Evolutionary conservation across 192 early-diverging fungal species (phyloP), one percentile per base, ranked within the genome.

Genomic region (Mortierella alpina): DNA sequence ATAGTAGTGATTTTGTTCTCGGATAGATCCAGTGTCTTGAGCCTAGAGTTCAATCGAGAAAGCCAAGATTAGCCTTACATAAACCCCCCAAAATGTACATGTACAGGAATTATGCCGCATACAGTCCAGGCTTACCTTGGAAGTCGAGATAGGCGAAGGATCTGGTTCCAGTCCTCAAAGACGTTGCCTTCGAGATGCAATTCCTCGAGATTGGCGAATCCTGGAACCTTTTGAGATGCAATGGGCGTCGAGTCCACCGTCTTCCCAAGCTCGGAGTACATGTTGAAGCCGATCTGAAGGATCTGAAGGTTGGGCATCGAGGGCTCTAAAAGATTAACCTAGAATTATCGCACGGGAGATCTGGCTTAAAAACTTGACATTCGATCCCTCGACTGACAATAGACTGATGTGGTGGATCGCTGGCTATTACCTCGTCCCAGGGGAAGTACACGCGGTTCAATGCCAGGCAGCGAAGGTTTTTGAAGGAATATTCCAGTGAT

Each of bases 271-370:
- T 70, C 66, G 13, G 55, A 59, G 39, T 82, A 72, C 18, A 66
- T 46, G 23, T 91, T 91, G 46, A 74, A 84, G 1, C 87, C 86
- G 13, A 91, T 52, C 75, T 89, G 86, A 1, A 91, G 58, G 50
- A 89, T 82, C 53, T 85, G 76, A 3, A 91, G 54, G 41, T 80
- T 83, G 9, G 74, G 73, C 45, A 91, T 42, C 42, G 75, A 71
- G 13, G 82, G 77, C 20, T 86, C 82, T 13, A 91, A 45, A 23
- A 85, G 22, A 40, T 71, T 69, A n/a, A 85, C 17, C 82, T 84
- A 52, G 20, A 18, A 11, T 11, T 15, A 15, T 51, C 4, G 50
- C 17, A 15, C 4, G 17, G 4, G 4, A 51, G 11, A 17, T 17
- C 11, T 51, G 50, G 17, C 2, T 51, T 51, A 15, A 15, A 15